Evolutionary conservation across 257 asterid genomes (phyloP).

Genomic region (Oldenlandia corymbosa): DNA sequence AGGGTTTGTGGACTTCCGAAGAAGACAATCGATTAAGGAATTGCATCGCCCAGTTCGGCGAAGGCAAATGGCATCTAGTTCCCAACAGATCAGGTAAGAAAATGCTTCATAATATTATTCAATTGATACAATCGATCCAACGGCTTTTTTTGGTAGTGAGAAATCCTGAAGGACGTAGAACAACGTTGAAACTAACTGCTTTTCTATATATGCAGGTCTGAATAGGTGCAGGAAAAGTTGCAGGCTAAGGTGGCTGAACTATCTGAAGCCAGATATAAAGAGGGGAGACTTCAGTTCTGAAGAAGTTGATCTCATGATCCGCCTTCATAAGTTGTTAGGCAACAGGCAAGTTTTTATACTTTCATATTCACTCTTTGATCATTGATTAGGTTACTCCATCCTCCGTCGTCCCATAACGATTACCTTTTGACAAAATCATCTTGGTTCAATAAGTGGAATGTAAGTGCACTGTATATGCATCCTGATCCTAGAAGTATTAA

Average conservation of each 20-base stretch:
- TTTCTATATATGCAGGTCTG: too few relatives aligned
- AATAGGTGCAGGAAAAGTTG: constrained; percentile 27
- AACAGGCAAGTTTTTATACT: constrained; percentile 19
- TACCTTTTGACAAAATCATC: too few relatives aligned
- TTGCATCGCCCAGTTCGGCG: constrained; percentile 21
- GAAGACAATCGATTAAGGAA: constrained; percentile 22
- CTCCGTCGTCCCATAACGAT: too few relatives aligned
- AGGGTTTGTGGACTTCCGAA: constrained; percentile 26
- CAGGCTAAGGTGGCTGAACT: constrained; percentile 21
- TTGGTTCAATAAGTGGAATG: too few relatives aligned
- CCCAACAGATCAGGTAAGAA: constrained; percentile 26
- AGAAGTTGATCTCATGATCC: constrained; percentile 18
- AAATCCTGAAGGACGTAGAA: too few relatives aligned
- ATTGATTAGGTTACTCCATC: neutral
- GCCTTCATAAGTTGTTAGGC: constrained; percentile 22
- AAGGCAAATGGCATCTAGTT: constrained; percentile 31
- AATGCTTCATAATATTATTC: too few relatives aligned
- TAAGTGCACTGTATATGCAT: too few relatives aligned
- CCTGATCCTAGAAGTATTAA: too few relatives aligned
- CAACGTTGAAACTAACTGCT: too few relatives aligned
- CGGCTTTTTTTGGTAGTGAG: too few relatives aligned
- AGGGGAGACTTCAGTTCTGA: constrained; percentile 20
- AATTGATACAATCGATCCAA: too few relatives aligned
- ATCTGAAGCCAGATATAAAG: constrained; percentile 21
- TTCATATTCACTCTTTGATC: neutral